Evolutionary conservation across 805 yeast genomes (phyloP).

Genomic region (Starmerella bombi): DNA sequence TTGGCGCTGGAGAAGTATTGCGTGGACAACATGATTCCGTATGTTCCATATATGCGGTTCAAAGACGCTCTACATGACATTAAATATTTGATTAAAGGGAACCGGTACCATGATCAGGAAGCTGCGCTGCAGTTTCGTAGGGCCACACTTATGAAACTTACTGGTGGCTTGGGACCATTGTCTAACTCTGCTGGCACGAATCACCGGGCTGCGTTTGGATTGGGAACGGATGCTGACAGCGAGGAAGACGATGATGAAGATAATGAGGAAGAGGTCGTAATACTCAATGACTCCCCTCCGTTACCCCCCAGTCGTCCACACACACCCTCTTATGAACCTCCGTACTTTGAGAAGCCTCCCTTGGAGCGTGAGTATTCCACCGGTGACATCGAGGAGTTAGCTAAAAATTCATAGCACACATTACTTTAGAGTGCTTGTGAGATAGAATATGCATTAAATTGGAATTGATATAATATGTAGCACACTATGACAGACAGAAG

Average conservation of each 20-base stretch:
- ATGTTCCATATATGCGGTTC: constrained; percentile 33
- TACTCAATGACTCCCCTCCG: neutral
- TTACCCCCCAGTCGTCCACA: constrained; percentile 10
- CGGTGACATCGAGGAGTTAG: neutral
- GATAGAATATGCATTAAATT: no score
- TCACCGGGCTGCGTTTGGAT: constrained; percentile 12
- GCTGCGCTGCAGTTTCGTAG: constrained; percentile 18
- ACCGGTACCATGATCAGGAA: constrained; percentile 22
- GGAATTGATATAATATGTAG: no score
- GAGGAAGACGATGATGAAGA: constrained; percentile 12
- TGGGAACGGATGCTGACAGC: constrained; percentile 12
- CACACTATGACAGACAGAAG: no score
- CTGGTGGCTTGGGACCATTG: constrained; percentile 21
- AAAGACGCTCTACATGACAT: constrained; percentile 30
- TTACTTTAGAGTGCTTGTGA: no score
- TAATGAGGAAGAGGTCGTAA: neutral
- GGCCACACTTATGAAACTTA: constrained; percentile 18
- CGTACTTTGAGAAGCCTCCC: constrained; percentile 12
- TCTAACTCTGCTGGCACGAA: constrained; percentile 5
- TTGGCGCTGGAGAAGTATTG: constrained; percentile 33
- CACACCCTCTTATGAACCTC: constrained; percentile 17
- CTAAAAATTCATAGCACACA: no score
- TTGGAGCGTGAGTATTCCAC: neutral
- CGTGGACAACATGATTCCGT: constrained; percentile 30
- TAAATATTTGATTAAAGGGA: constrained; percentile 23